phyloP scores from a whole-genome alignment of 2,329 filamentous ascomycete species.

The Leptographium radiaticola region DNA sequence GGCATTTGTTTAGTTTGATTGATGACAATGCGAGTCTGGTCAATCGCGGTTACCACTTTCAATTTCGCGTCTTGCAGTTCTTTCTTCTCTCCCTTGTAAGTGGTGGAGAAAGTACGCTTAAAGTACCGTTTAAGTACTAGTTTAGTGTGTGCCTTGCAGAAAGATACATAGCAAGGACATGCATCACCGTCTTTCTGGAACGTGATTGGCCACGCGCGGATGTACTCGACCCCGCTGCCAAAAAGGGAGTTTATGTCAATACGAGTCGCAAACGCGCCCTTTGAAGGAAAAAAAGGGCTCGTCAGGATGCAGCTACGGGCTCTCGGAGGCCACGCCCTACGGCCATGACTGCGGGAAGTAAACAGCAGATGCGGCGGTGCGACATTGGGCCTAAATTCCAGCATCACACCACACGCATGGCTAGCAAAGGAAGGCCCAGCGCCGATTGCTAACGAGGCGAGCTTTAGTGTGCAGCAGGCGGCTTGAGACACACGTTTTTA shows the following conservation, averaged over 20 bases:
- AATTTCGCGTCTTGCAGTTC: conserved; percentile 7
- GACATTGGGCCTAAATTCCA: no score
- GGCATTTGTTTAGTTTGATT: conserved; percentile 10
- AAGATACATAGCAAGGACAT: conserved; percentile 5
- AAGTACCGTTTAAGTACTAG: conserved; percentile 5
- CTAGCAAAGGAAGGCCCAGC: no score
- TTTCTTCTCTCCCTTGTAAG: conserved; percentile 1
- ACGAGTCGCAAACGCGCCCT: background rate
- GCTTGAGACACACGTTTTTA: no score
- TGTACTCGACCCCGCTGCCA: conserved; percentile 6
- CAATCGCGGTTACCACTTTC: conserved; percentile 12
- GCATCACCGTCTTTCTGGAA: no score
- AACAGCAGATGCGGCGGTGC: no score
- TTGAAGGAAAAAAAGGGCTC: background rate
- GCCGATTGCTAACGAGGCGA: no score
- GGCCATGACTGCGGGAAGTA: no score
- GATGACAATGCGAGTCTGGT: conserved; percentile 9
- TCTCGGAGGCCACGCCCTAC: no score
- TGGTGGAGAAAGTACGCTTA: background rate
- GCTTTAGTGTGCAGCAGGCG: no score
- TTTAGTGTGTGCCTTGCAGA: background rate
- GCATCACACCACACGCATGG: no score
- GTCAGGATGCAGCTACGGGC: no score
- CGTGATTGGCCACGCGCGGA: conserved; percentile 5
- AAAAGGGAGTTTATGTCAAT: conserved; percentile 9